Evolutionary conservation across 2,329 filamentous ascomycete genomes (phyloP), one percentile per base, ranked within the genome.

Genomic region (Aplosporella prunicola): DNA sequence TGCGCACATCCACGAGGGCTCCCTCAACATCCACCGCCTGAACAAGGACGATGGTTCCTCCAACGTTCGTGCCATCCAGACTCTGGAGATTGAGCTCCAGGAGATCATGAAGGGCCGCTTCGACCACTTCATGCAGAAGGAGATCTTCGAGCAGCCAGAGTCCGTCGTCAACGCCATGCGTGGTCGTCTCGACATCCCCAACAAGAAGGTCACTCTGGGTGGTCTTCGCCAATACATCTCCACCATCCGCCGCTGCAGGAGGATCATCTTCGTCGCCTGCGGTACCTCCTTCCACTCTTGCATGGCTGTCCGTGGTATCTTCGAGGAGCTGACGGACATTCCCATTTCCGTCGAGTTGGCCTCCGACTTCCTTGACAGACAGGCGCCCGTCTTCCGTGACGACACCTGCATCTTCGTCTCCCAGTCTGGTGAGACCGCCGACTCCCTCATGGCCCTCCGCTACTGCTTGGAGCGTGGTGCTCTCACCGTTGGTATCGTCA

Each of bases 71-170:
- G 86, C 84, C 53, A 98, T 98, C 62, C 91, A 98, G 75, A 98
- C 91, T 39, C 78, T 98, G 40, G 91, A 98, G 73, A 83, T 98
- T 34, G 87, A 98, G 73, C 81, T 98, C 47, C 91, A 98, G 72
- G 88, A 98, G 72, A 98, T 98, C 67, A 98, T 98, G 91, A 98
- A 98, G 81, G 91, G 91, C 66, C 93, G 91, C 62, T 98, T 96
- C 67, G 91, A 98, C 64, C 91, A 98, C 71, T 98, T 95, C 74
- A 98, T 98, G 91, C 91, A 98, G 65, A 98, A 98, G 78, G 91
- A 98, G 66, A 98, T 98, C 57, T 98, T 98, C 64, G 91, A 98
- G 74, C 91, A 98, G 72, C 91, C 91, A 57, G 91, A 98, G 69
- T 98, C 91, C 10, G 86, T 98, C 44, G 80, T 98, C 71, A 98